Percentiles rank a stretch among this genome's conserved stretches.
Evolutionary conservation across 306 rosid species (phyloP).

Genomic region (Calophaca sinica): DNA sequence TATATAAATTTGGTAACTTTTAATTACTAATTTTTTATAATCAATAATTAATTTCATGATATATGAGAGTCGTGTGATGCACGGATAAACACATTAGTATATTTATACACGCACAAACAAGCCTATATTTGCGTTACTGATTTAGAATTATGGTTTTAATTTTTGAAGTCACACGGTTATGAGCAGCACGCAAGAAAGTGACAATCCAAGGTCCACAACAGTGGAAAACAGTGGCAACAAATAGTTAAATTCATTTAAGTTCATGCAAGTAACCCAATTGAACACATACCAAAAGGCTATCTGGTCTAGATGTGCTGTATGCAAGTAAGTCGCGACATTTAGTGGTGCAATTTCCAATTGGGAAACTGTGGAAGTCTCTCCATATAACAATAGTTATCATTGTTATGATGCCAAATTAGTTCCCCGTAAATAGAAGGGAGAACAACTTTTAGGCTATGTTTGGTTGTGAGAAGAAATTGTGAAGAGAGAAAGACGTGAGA

Average conservation of each 20-base stretch:
- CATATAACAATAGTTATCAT: background rate
- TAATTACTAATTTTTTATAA: too few relatives aligned
- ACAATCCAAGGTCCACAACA: constrained; percentile 30
- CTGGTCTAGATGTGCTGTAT: constrained; percentile 3
- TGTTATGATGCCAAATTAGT: background rate
- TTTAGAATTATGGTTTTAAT: constrained; percentile 7
- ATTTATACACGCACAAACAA: too few relatives aligned
- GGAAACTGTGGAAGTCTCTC: constrained; percentile 15
- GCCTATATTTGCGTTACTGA: background rate
- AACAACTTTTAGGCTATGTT: too few relatives aligned
- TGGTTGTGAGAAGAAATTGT: too few relatives aligned
- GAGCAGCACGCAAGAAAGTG: constrained; percentile 41
- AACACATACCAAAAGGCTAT: constrained; percentile 40
- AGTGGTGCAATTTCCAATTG: background rate
- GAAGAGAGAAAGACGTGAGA: too few relatives aligned
- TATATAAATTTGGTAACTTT: too few relatives aligned
- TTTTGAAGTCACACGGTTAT: too few relatives aligned
- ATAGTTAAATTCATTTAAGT: constrained; percentile 34
- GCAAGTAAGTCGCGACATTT: constrained; percentile 24
- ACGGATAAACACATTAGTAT: too few relatives aligned
- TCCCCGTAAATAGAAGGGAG: background rate
- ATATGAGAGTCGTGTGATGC: too few relatives aligned
- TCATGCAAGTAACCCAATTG: constrained; percentile 44
- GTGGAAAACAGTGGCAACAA: constrained; percentile 4
- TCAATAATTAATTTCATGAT: too few relatives aligned